Base-by-base conservation (phyloP, 2,329 filamentous ascomycete genomes). In the Fusarium abutilonis region DNA sequence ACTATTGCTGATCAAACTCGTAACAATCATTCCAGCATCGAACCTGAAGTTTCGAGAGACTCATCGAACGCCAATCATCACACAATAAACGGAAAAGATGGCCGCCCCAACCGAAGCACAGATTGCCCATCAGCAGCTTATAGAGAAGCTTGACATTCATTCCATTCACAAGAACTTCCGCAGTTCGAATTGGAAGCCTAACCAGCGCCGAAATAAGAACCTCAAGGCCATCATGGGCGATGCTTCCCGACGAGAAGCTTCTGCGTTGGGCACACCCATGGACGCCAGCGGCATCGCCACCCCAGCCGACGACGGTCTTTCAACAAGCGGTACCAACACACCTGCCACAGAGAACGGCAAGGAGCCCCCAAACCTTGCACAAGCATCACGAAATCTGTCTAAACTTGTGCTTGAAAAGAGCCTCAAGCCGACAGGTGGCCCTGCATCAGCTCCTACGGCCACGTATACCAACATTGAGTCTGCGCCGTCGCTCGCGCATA, bases 401-500 rank as follows among this genome's bases (percentile, higher is more conserved):
- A 93, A 93, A 63, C 84, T 97, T 47, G 94, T 97, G 3, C 80
- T 97, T 45, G 92, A 97, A 77, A 95, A 92, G 83, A 94, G 87
- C 67, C 80, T 89, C 55, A 80, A 80, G 72, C 61, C 64, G 2
- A 56, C 69, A 8, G 70, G 67, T 11, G 76, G 73, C 34, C 52
- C 63, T 17, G 66, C 54, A 11, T 64, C 69, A 6, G 89, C 89
- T 0, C 91, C 90, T 0, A 86, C 84, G 29, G 90, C 90, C 29
- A 97, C 95, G 1, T 99, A 98, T 76, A 97, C 92, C 7, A 98
- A 97, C 73, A 96, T 99, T 63, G 95, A 98, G 76, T 93, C 92
- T 43, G 94, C 95, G 4, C 95, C 95, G 35, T 95, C 91, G 56
- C 80, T 98, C 70, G 89, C 89, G 46, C 90, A 92, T 67, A 86